Conservation (phyloP, 2,329 filamentous ascomycete species). For the Penicillium palitans region DNA sequence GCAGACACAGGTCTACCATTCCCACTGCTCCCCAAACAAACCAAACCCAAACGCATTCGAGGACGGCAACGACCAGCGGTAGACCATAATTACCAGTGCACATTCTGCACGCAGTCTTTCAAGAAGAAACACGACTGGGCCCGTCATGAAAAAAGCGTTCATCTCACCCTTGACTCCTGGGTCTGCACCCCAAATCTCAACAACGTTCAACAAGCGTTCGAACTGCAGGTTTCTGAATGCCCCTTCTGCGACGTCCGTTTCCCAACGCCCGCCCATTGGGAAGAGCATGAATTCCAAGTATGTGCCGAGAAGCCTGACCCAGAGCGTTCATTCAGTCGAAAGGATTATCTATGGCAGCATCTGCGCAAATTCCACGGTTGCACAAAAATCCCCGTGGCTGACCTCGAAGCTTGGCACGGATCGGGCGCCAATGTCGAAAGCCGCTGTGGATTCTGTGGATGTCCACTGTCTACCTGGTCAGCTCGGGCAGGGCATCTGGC, state of each 20-base stretch:
- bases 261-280: slow-evolving; percentile 49
- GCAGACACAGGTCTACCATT: slow-evolving; percentile 24
- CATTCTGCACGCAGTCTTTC: slow-evolving; percentile 52
- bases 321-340: slow-evolving; percentile 57
- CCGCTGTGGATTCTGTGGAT: slow-evolving; percentile 56
- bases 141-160: slow-evolving; percentile 53
- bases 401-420: slow-evolving; percentile 58
- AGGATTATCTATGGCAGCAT: slow-evolving; percentile 60
- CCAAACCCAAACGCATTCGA: slow-evolving; percentile 10
- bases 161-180: slow-evolving; percentile 50
- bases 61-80: background rate
- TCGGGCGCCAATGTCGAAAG: slow-evolving; percentile 53
- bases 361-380: slow-evolving; percentile 56
- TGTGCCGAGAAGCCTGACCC: slow-evolving; percentile 53
- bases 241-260: slow-evolving; percentile 52
- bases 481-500: slow-evolving; percentile 55
- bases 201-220: slow-evolving; percentile 15
- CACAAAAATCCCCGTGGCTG: slow-evolving; percentile 50
- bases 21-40: slow-evolving; percentile 20
- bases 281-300: slow-evolving; percentile 54
- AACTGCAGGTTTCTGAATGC: slow-evolving; percentile 34
- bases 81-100: slow-evolving; percentile 44
- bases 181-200: slow-evolving; percentile 30
- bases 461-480: slow-evolving; percentile 52
- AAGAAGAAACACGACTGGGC: slow-evolving; percentile 54